phyloP scores from a whole-genome alignment of 768 basidiomycete species.

The Suillus subaureus region DNA sequence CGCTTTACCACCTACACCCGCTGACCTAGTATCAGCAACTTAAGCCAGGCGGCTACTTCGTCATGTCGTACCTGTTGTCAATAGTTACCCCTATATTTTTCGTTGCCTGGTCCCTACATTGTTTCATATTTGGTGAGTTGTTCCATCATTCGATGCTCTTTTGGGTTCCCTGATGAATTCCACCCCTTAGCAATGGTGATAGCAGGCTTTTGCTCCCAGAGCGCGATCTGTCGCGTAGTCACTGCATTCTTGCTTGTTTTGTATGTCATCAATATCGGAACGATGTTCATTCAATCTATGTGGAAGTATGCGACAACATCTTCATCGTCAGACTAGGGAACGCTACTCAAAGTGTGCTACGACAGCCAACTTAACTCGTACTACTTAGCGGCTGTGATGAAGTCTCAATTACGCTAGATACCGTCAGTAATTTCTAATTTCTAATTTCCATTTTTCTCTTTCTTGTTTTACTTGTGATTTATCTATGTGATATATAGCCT shows the following conservation, averaged over 20 bases:
- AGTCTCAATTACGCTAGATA: background rate
- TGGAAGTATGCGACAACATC: background rate
- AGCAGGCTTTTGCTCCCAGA: background rate
- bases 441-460: no score
- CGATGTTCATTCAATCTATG: background rate
- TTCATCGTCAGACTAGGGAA: no score
- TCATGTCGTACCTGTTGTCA: background rate
- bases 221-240: background rate
- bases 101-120: background rate
- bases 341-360: no score
- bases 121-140: background rate
- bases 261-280: background rate
- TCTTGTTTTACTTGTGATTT: no score
- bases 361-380: no score
- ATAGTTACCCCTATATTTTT: background rate
- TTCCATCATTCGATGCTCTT: background rate
- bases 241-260: background rate
- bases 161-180: background rate
- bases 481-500: no score
- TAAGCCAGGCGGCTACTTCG: background rate
- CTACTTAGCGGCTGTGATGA: no score
- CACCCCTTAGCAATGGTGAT: background rate
- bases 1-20: background rate
- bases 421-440: no score
- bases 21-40: background rate